Percentiles rank a stretch among this genome's conserved stretches.
Evolutionary conservation across 176 grass and related monocot genomes (phyloP).

Genomic region (Oryza longistaminata): DNA sequence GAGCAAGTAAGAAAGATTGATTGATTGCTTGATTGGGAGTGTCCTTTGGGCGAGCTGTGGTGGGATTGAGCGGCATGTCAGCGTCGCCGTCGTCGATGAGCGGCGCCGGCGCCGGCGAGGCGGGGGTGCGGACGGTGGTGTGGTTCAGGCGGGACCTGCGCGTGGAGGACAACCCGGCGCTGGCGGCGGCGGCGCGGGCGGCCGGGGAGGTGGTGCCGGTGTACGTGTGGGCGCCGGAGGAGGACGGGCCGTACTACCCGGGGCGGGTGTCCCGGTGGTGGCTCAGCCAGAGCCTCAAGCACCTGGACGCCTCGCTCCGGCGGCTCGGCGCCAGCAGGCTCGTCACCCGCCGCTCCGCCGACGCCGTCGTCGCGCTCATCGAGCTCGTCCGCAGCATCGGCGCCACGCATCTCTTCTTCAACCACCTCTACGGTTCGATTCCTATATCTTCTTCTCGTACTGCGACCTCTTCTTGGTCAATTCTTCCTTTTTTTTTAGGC

Average conservation of each 20-base stretch:
- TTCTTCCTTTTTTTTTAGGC: not conserved
- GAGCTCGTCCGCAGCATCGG: slow-evolving; percentile 67
- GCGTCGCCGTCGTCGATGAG: slow-evolving; percentile 47
- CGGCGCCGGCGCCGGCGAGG: slow-evolving; percentile 47
- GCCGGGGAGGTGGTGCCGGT: slow-evolving; percentile 70
- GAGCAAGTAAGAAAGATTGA: not conserved
- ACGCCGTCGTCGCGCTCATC: slow-evolving; percentile 71
- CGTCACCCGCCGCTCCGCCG: slow-evolving; percentile 62
- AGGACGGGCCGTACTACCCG: slow-evolving; percentile 82
- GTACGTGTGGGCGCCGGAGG: slow-evolving; percentile 90
- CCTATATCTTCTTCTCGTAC: not conserved
- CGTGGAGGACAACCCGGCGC: slow-evolving; percentile 87
- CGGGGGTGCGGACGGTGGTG: slow-evolving; percentile 61
- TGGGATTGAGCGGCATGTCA: slow-evolving; percentile 43
- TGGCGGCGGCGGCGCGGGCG: slow-evolving; percentile 63
- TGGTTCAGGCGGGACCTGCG: slow-evolving; percentile 93
- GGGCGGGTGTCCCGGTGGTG: slow-evolving; percentile 96
- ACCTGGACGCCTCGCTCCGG: slow-evolving; percentile 84
- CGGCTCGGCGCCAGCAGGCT: slow-evolving; percentile 73
- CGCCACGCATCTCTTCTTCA: slow-evolving; percentile 89
- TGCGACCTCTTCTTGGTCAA: not conserved
- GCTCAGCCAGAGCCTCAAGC: slow-evolving; percentile 87
- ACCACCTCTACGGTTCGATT: slow-evolving; percentile 87
- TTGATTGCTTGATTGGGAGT: not conserved
- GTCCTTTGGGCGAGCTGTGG: slow-evolving; percentile 9